Evolutionary conservation across 192 early-diverging fungal genomes (phyloP), one percentile per base, ranked within the genome.

Genomic region (Podila minutissima): DNA sequence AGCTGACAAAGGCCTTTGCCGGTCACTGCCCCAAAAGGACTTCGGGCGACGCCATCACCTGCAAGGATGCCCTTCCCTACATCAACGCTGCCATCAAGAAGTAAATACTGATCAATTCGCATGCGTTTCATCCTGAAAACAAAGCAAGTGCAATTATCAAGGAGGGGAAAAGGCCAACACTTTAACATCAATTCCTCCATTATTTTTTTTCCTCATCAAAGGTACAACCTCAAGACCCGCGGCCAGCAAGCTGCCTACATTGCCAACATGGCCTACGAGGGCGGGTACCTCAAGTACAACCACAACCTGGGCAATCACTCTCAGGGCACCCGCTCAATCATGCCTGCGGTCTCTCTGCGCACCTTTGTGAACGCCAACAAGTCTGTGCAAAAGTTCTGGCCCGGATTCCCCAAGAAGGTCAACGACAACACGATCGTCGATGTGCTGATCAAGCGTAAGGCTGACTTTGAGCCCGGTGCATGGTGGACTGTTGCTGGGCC

Each of bases 71-170:
- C 15, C 71, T 81, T 29, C 77, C 77, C 35, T 81, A 69, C 49
- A 81, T 81, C 49, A 81, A 81, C 26, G 70, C 77, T 22, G 77
- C 77, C 46, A 81, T 81, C 62, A 81, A 73, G 22, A 81, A 81
- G 77, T 79, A 79, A 26, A 48, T 62, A n/a, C 15, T 17, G 2
- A 17, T 15, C 41, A 15, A 15, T 46, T 46, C 15, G 13, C 12
- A 50, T 12, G 7, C 12, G 12, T 41, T 41, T 41, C 38, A 41
- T 1, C 38, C 12, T 41, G 38, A 41, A 41, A 41, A 41, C 38
- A 35, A 35, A 35, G 1, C 33, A 7, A 35, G 2, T 35, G 7
- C 10, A 46, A 17, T 46, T 46, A 17, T 46, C 13, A 11, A 15
- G 3, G 33, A 33, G 6, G 5, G 33, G 33, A 33, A 33, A 37